Evolutionary conservation across 1,139 yeast genomes (phyloP).

Genomic region (Candida glucosophila): DNA sequence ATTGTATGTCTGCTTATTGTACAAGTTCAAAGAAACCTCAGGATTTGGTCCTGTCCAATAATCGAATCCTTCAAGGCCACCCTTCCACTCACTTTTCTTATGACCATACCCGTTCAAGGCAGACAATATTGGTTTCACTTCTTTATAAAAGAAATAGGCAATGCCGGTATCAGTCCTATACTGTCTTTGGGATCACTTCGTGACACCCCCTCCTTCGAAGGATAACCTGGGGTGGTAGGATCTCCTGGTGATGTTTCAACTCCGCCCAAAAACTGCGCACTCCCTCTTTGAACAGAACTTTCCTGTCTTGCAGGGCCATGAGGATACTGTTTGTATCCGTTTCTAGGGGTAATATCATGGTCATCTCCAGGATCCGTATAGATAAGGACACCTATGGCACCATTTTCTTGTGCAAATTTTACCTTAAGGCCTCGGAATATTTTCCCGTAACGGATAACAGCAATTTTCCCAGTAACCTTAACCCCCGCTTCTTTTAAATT

Average conservation of each 20-base stretch:
- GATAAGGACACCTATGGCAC: slow-evolving; percentile 36
- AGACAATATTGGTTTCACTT: slow-evolving; percentile 35
- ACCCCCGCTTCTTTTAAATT: slow-evolving; percentile 23
- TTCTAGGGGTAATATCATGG: slow-evolving; percentile 30
- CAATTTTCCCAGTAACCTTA: slow-evolving; percentile 35
- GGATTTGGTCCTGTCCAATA: slow-evolving; percentile 43
- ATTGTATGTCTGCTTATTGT: slow-evolving; percentile 32
- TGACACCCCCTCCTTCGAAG: slow-evolving; percentile 51
- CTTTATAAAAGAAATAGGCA: slow-evolving; percentile 40
- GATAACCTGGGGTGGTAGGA: slow-evolving; percentile 81
- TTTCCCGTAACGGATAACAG: slow-evolving; percentile 30
- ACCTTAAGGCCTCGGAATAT: slow-evolving; percentile 40
- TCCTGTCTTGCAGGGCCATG: slow-evolving; percentile 42
- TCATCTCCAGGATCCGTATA: slow-evolving; percentile 42
- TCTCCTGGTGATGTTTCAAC: slow-evolving; percentile 65
- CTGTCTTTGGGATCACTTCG: slow-evolving; percentile 33
- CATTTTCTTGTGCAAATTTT: slow-evolving; percentile 40
- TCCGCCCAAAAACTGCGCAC: slow-evolving; percentile 68
- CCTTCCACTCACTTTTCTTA: slow-evolving; percentile 26
- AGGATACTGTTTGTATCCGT: slow-evolving; percentile 38
- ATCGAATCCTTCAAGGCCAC: slow-evolving; percentile 34
- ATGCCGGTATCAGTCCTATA: slow-evolving; percentile 39
- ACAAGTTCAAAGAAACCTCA: slow-evolving; percentile 30
- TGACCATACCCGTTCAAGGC: slow-evolving; percentile 37
- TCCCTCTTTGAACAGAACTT: slow-evolving; percentile 67